Conservation (phyloP, 2,329 filamentous ascomycete species). For the Cadophora sp. region DNA sequence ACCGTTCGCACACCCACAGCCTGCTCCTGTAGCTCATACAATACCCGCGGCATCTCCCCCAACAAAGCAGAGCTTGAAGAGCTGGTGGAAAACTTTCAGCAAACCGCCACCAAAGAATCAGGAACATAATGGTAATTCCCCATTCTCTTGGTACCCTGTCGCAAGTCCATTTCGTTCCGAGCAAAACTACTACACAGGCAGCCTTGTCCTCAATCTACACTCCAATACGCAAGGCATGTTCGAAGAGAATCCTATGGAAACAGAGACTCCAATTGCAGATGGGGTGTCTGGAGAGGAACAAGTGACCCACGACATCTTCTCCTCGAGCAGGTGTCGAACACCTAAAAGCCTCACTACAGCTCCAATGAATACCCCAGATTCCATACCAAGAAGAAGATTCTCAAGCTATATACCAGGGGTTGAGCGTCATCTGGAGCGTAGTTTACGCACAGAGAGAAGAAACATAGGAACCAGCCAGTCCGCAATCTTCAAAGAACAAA, state of each 20-base stretch:
- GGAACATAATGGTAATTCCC: constrained; percentile 57
- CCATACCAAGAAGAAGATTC: constrained; percentile 9
- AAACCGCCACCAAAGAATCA: constrained; percentile 63
- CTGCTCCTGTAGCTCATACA: constrained; percentile 35
- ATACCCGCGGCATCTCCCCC: constrained; percentile 68
- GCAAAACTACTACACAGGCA: constrained; percentile 16
- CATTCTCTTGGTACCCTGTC: constrained; percentile 20
- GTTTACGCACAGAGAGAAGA: constrained; percentile 7
- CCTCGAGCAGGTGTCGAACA: constrained; percentile 6
- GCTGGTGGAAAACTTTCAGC: constrained; percentile 98
- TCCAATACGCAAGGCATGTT: constrained; percentile 16
- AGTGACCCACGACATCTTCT: constrained; percentile 19
- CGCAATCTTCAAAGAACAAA: neutral
- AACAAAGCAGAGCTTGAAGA: constrained; percentile 86
- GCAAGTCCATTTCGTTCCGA: constrained; percentile 19
- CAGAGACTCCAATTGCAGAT: constrained; percentile 14
- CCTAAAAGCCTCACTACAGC: neutral
- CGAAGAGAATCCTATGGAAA: constrained; percentile 22
- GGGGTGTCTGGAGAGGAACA: constrained; percentile 18
- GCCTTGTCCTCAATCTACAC: constrained; percentile 15
- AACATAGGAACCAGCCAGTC: neutral
- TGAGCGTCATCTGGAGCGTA: constrained; percentile 10
- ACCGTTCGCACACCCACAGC: constrained; percentile 41
- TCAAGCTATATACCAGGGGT: constrained; percentile 6
- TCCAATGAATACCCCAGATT: neutral